phyloP scores from a whole-genome alignment of 2,329 filamentous ascomycete genomes.

The Colletotrichum truncatum region DNA sequence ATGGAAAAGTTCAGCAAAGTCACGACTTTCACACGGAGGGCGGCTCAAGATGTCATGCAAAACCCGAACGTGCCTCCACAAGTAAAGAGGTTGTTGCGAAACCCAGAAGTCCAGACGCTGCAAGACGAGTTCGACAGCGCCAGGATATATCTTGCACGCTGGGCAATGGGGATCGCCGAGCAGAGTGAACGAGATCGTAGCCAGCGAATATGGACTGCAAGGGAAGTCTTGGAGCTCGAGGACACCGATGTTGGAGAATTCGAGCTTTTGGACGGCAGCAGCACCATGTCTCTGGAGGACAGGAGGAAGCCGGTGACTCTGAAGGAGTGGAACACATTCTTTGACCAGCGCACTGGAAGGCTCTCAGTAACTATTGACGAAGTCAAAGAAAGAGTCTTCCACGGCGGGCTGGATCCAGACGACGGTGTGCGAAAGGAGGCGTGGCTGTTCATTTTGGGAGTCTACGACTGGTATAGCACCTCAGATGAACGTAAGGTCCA shows the following conservation, averaged over 20 bases:
- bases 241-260: slow-evolving; percentile 96
- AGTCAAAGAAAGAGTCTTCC: slow-evolving; percentile 96
- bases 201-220: slow-evolving; percentile 91
- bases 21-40: slow-evolving; percentile 92
- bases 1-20: slow-evolving; percentile 98
- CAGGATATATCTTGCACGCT: slow-evolving; percentile 90
- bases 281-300: slow-evolving; percentile 78
- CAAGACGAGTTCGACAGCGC: slow-evolving; percentile 99
- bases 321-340: slow-evolving; percentile 91
- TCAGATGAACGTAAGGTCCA: slow-evolving; percentile 84
- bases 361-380: slow-evolving; percentile 87
- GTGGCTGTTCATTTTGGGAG: slow-evolving; percentile 92
- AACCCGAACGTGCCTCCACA: slow-evolving; percentile 93
- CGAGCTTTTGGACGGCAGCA: slow-evolving; percentile 86
- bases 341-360: slow-evolving; percentile 78
- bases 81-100: slow-evolving; percentile 83
- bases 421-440: slow-evolving; percentile 96
- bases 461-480: slow-evolving; percentile 93
- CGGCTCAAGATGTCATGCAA: slow-evolving; percentile 90
- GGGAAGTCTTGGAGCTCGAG: slow-evolving; percentile 92
- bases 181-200: slow-evolving; percentile 90
- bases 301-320: slow-evolving; percentile 79
- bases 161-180: slow-evolving; percentile 99
- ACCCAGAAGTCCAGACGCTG: slow-evolving; percentile 92
- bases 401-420: slow-evolving; percentile 87